Evolutionary conservation across 2,329 filamentous ascomycete genomes (phyloP).

Genomic region (Pseudogymnoascus pannorum): DNA sequence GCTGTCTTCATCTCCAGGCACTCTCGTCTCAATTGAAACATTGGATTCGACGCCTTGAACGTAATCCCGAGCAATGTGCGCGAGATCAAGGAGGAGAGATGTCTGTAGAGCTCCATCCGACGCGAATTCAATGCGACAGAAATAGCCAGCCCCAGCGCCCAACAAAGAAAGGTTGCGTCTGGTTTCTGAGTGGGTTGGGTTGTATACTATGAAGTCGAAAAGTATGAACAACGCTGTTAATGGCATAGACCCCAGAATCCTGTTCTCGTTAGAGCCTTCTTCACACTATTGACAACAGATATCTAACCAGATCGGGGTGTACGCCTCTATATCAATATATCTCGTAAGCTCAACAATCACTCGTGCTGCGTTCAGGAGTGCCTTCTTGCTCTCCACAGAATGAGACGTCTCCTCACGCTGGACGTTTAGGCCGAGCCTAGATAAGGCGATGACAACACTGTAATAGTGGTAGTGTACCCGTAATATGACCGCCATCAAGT

Average conservation of each 20-base stretch:
- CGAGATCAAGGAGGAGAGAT: constrained; percentile 34
- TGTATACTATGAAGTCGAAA: constrained; percentile 36
- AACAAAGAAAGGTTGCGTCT: constrained; percentile 33
- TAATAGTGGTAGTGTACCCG: constrained; percentile 29
- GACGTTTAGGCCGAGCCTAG: constrained; percentile 26
- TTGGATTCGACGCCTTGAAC: constrained; percentile 19
- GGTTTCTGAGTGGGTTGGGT: constrained; percentile 31
- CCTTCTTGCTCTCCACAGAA: constrained; percentile 19
- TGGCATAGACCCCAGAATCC: constrained; percentile 32
- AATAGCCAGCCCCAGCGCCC: constrained; percentile 37
- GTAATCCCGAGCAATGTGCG: constrained; percentile 36
- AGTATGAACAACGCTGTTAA: constrained; percentile 34
- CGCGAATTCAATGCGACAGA: constrained; percentile 35
- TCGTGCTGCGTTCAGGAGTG: constrained; percentile 28
- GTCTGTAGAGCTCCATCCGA: constrained; percentile 32
- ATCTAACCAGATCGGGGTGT: constrained; percentile 31
- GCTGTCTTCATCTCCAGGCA: neutral
- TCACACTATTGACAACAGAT: neutral
- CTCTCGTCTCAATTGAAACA: too few relatives aligned
- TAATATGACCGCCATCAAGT: constrained; percentile 20
- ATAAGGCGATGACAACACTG: constrained; percentile 27
- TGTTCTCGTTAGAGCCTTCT: constrained; percentile 12
- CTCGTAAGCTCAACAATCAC: constrained; percentile 29
- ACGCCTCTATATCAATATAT: constrained; percentile 29
- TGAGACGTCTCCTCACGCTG: constrained; percentile 15